phyloP scores from a whole-genome alignment of 1,139 yeast species.

The Pichia sp. region DNA sequence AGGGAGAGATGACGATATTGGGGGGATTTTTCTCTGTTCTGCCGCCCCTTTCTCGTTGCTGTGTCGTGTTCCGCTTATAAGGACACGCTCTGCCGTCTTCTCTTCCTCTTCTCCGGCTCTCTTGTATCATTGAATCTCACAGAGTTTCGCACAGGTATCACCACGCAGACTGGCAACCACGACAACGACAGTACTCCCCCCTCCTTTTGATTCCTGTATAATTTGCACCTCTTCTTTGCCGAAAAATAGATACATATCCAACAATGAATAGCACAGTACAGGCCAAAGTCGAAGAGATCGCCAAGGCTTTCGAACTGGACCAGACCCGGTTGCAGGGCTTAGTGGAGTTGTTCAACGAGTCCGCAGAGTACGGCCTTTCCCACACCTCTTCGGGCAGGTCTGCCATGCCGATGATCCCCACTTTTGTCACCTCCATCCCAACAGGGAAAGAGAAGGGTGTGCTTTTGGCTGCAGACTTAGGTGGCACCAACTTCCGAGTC shows the following conservation, averaged over 20 bases:
- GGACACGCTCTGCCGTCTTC: no score
- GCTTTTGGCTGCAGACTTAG: conserved; percentile 77
- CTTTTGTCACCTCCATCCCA: conserved; percentile 77
- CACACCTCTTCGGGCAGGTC: conserved; percentile 36
- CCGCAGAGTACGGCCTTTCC: conserved; percentile 60
- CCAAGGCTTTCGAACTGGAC: conserved; percentile 50
- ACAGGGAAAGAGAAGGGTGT: conserved; percentile 77
- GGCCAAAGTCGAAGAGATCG: conserved; percentile 46
- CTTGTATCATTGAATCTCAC: no score
- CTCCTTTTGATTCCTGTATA: neutral
- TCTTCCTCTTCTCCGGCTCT: no score
- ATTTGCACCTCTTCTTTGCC: neutral
- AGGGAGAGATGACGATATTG: no score
- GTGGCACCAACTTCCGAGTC: conserved; percentile 87
- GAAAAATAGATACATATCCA: neutral
- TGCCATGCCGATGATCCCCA: conserved; percentile 82
- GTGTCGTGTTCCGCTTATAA: no score
- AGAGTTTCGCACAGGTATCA: no score
- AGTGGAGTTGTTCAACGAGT: conserved; percentile 59
- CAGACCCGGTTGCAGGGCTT: conserved; percentile 51
- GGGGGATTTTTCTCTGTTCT: no score
- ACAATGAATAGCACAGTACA: conserved; percentile 12
- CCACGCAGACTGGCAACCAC: no score
- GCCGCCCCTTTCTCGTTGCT: no score
- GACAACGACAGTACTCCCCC: neutral